Evolutionary conservation across 2,329 filamentous ascomycete genomes (phyloP).

Genomic region (Dactylellina sp.): DNA sequence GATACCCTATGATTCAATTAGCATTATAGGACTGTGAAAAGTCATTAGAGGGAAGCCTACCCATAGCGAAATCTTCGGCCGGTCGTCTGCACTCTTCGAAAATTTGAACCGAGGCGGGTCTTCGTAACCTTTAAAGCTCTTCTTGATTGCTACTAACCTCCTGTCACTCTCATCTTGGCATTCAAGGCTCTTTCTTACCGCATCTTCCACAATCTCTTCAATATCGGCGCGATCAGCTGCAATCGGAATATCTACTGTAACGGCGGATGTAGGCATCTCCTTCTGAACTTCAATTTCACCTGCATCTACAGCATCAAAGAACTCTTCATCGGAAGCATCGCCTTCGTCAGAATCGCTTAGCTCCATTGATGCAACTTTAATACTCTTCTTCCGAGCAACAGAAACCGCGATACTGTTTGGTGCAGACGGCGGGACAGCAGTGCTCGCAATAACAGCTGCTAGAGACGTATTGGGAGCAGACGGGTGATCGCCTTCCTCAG

Average conservation of each 20-base stretch:
- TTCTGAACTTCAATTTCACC: conserved; percentile 86
- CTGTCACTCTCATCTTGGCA: conserved; percentile 65
- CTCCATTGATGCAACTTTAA: conserved; percentile 33
- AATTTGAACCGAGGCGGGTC: conserved; percentile 82
- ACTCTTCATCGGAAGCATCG: conserved; percentile 88
- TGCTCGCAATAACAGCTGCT: conserved; percentile 52
- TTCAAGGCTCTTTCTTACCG: conserved; percentile 58
- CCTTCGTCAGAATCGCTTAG: conserved; percentile 71
- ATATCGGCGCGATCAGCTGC: conserved; percentile 64
- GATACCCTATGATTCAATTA: conserved; percentile 74
- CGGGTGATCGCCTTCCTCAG: conserved; percentile 60
- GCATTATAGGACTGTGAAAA: conserved; percentile 58
- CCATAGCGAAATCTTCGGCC: conserved; percentile 96
- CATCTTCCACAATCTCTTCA: conserved; percentile 61
- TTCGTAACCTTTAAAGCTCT: conserved; percentile 90
- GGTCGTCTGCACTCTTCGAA: conserved; percentile 89
- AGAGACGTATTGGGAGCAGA: conserved; percentile 38
- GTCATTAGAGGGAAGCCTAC: conserved; percentile 68
- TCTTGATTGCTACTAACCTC: conserved; percentile 74
- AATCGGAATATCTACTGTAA: conserved; percentile 58
- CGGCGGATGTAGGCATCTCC: conserved; percentile 69
- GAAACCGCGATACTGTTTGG: conserved; percentile 17
- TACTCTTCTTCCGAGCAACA: conserved; percentile 69
- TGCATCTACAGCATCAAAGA: conserved; percentile 95
- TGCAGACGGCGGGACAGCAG: conserved; percentile 57